Conservation (phyloP, 2,329 filamentous ascomycete genomes). For the Ceratocystis albifundus region DNA sequence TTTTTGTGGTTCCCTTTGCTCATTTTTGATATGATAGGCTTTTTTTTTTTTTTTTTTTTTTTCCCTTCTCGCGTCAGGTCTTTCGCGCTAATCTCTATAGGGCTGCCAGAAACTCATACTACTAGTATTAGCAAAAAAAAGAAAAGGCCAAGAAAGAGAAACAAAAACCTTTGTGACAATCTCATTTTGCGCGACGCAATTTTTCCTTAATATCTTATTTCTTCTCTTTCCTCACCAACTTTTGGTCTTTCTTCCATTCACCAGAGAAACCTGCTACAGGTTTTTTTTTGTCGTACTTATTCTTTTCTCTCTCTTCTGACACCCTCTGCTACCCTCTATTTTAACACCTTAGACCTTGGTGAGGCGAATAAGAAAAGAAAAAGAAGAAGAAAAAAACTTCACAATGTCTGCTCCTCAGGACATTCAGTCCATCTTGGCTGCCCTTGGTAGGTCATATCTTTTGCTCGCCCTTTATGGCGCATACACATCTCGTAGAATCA, state of each 20-base stretch:
- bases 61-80: slow-evolving; percentile 6
- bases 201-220: neutral
- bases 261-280: neutral
- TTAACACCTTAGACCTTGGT: neutral
- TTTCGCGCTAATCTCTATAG: neutral
- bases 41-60: slow-evolving; percentile 12
- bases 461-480: neutral
- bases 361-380: neutral
- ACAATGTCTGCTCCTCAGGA: slow-evolving; percentile 28
- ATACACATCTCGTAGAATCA: neutral
- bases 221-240: neutral
- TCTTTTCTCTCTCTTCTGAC: neutral
- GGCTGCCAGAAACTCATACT: neutral
- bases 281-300: neutral
- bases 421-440: slow-evolving; percentile 40
- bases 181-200: slow-evolving; percentile 7
- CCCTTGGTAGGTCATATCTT: slow-evolving; percentile 33
- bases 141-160: neutral
- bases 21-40: neutral
- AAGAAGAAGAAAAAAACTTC: slow-evolving; percentile 10
- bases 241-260: slow-evolving; percentile 1
- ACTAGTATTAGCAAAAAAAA: no score
- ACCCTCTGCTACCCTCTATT: neutral
- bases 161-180: slow-evolving; percentile 8
- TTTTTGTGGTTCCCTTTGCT: neutral